Evolutionary conservation across 2,329 filamentous ascomycete species (phyloP).

Genomic region (Ploettnerulaceae sp.): DNA sequence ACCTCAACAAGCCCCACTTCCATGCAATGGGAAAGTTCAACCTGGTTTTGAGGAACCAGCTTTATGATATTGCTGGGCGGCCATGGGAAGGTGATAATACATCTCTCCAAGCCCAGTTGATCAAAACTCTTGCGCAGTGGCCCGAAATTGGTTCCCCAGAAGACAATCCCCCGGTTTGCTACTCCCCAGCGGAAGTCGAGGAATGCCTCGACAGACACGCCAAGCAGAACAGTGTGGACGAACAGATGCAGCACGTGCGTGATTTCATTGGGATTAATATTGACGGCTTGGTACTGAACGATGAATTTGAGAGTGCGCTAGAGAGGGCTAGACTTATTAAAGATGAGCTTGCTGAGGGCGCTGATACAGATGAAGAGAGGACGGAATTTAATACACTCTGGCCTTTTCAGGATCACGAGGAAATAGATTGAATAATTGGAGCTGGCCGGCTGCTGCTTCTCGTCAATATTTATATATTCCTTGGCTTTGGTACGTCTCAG

Average conservation of each 20-base stretch:
- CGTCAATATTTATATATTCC: too few species aligned
- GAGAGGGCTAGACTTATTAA: slow-evolving; percentile 18
- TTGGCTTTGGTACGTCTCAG: too few species aligned
- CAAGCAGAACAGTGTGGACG: slow-evolving; percentile 20
- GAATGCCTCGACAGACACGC: slow-evolving; percentile 19
- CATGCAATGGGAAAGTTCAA: slow-evolving; percentile 18
- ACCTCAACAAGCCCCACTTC: slow-evolving; percentile 19
- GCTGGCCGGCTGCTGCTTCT: slow-evolving; percentile 1
- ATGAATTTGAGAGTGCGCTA: slow-evolving; percentile 20
- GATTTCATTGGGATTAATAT: slow-evolving; percentile 21
- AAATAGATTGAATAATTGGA: slow-evolving; percentile 18
- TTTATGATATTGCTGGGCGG: slow-evolving; percentile 19
- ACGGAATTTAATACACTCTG: slow-evolving; percentile 17
- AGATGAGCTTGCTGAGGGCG: slow-evolving; percentile 18
- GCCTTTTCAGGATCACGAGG: slow-evolving; percentile 22
- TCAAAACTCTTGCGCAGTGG: slow-evolving; percentile 18
- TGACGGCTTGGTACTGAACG: slow-evolving; percentile 18
- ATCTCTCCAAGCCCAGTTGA: slow-evolving; percentile 22
- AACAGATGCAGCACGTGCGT: slow-evolving; percentile 20
- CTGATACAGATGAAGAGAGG: slow-evolving; percentile 20
- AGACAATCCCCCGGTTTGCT: slow-evolving; percentile 14
- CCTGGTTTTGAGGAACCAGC: slow-evolving; percentile 20
- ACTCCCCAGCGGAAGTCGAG: slow-evolving; percentile 17
- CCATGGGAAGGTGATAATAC: slow-evolving; percentile 26
- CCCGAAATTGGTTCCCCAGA: slow-evolving; percentile 17